Conservation (phyloP, 2,329 filamentous ascomycete species). For the Aspergillus nomiae region DNA sequence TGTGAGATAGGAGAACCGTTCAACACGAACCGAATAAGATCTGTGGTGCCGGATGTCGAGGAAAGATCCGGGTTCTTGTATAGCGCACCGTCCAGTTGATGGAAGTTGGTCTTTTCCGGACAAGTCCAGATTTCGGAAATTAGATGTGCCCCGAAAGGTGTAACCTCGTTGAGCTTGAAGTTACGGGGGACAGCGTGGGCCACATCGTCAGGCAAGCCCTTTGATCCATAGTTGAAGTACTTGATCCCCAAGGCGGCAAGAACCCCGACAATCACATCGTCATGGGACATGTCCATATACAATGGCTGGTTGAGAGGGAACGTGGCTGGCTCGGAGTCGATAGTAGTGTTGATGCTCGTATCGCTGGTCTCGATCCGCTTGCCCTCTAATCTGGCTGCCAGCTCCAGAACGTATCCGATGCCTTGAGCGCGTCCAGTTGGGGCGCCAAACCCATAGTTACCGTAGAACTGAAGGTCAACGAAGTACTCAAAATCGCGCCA, state of each 20-base stretch:
- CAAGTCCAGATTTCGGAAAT: constrained; percentile 61
- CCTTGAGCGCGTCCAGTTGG: constrained; percentile 56
- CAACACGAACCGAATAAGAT: constrained; percentile 35
- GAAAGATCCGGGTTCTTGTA: constrained; percentile 32
- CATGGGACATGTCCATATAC: constrained; percentile 57
- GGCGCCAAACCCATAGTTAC: constrained; percentile 49
- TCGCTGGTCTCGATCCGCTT: constrained; percentile 52
- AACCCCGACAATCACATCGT: constrained; percentile 54
- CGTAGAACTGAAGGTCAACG: constrained; percentile 54
- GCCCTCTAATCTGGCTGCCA: constrained; percentile 51
- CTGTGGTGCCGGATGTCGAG: constrained; percentile 13
- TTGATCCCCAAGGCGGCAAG: constrained; percentile 57
- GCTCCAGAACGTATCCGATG: constrained; percentile 55
- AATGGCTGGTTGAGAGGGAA: constrained; percentile 54
- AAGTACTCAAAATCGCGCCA: constrained; percentile 58
- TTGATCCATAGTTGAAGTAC: constrained; percentile 47
- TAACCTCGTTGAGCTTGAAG: constrained; percentile 54
- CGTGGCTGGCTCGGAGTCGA: constrained; percentile 47
- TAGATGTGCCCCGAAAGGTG: constrained; percentile 58
- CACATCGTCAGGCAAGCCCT: constrained; percentile 28
- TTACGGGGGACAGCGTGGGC: constrained; percentile 48
- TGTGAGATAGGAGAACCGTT: constrained; percentile 33
- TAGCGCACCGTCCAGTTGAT: constrained; percentile 42
- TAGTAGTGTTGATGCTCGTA: constrained; percentile 54
- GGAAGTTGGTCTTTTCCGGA: constrained; percentile 23